A percentile compares a stretch with the other conserved stretches of the same genome.
Evolutionary conservation across 2,329 filamentous ascomycete genomes (phyloP).

Genomic region (Epichloe baconii): DNA sequence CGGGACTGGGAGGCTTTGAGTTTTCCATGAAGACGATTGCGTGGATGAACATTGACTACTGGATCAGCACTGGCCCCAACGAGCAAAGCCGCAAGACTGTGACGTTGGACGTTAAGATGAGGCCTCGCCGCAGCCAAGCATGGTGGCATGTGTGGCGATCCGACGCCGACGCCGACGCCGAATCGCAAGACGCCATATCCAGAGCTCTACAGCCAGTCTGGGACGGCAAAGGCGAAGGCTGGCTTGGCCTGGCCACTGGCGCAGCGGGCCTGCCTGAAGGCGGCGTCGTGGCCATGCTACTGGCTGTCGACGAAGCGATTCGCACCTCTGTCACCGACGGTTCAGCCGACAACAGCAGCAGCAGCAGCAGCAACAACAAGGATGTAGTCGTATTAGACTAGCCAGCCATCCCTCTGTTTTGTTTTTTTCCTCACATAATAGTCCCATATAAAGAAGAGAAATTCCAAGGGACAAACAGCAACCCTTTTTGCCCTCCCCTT

Average conservation of each 20-base stretch:
- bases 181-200: constrained; percentile 23
- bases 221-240: constrained; percentile 29
- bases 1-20: constrained; percentile 33
- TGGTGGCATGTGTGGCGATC: constrained; percentile 38
- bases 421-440: not conserved
- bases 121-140: constrained; percentile 31
- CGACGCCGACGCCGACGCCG: constrained; percentile 10
- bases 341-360: not conserved
- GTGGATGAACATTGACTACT: constrained; percentile 44
- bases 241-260: constrained; percentile 33
- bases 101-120: constrained; percentile 39
- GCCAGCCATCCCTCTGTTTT: not conserved
- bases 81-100: constrained; percentile 20
- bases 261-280: constrained; percentile 29
- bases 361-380: not conserved
- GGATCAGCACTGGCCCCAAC: constrained; percentile 17
- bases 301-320: constrained; percentile 33
- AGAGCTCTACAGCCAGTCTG: constrained; percentile 31
- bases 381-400: constrained; percentile 9
- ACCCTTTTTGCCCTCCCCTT: too few relatives aligned
- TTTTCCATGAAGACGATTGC: constrained; percentile 42
- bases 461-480: too few relatives aligned
- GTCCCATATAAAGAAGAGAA: not conserved
- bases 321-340: constrained; percentile 14
- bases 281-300: constrained; percentile 33